Conservation (phyloP, 2,329 filamentous ascomycete species). For the Tympanopsis confertula region DNA sequence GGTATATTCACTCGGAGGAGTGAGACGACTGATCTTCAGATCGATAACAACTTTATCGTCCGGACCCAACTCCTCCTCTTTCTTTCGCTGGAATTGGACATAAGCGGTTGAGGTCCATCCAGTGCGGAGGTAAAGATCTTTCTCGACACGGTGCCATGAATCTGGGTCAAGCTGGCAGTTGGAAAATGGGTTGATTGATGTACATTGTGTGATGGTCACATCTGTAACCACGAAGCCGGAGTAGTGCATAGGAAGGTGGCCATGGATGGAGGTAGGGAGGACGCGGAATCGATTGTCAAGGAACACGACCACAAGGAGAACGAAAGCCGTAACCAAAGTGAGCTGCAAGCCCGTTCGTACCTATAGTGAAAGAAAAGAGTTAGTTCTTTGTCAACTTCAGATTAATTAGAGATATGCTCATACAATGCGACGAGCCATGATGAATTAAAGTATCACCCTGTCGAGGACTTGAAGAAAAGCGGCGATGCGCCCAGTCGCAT, state of each 20-base stretch:
- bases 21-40: conserved; percentile 47
- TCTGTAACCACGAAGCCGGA: conserved; percentile 60
- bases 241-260: conserved; percentile 56
- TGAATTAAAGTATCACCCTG: not conserved
- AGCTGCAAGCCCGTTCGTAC: conserved; percentile 6
- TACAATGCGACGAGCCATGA: not conserved
- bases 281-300: conserved; percentile 60
- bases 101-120: conserved; percentile 57
- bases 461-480: too few species aligned
- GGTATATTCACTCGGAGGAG: conserved; percentile 33
- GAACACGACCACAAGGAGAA: conserved; percentile 47
- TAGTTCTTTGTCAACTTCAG: not conserved
- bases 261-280: conserved; percentile 57
- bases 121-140: conserved; percentile 56
- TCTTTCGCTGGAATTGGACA: conserved; percentile 57
- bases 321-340: conserved; percentile 37
- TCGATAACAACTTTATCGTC: conserved; percentile 56
- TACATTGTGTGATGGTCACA: conserved; percentile 54
- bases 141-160: conserved; percentile 56
- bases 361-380: not conserved
- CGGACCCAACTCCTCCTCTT: conserved; percentile 52
- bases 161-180: conserved; percentile 46
- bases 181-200: conserved; percentile 44
- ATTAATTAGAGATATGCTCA: not conserved
- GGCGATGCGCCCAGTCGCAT: too few species aligned